These are phyloP conservation scores for Verruconis gallopava DNA, from an alignment of 2,329 filamentous ascomycete genomes.

Conservation along the genomic window DNA sequence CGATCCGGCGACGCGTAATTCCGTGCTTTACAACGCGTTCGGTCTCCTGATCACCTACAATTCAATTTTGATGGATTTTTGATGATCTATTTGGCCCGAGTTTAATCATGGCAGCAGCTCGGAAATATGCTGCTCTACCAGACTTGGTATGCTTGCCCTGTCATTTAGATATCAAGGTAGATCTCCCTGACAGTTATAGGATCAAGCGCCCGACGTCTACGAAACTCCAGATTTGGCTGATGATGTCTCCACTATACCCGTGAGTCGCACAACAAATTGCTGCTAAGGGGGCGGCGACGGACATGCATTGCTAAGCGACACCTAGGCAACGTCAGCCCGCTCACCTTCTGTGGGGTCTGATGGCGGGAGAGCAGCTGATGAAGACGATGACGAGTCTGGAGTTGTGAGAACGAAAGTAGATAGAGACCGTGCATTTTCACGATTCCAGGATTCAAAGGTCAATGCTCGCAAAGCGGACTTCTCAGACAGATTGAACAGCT, in stretches of 20 bases:
- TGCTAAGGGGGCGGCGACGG: background rate
- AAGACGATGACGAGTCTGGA: constrained; percentile 15
- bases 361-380: constrained; percentile 27
- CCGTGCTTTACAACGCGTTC: too few species aligned
- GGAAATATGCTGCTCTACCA: constrained; percentile 14
- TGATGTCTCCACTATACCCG: constrained; percentile 73
- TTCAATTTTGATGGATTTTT: too few species aligned
- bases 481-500: constrained; percentile 73
- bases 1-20: too few species aligned
- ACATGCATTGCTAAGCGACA: constrained; percentile 6
- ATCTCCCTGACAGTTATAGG: constrained; percentile 35
- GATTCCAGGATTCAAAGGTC: constrained; percentile 63
- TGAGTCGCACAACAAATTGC: constrained; percentile 30
- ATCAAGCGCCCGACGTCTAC: constrained; percentile 88
- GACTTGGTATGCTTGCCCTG: constrained; percentile 12
- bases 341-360: constrained; percentile 34
- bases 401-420: constrained; percentile 69
- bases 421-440: constrained; percentile 63
- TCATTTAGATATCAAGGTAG: background rate
- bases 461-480: constrained; percentile 74
- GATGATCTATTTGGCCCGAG: too few species aligned
- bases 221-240: constrained; percentile 90
- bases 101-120: constrained; percentile 10
- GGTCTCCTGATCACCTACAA: too few species aligned
- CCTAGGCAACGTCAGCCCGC: constrained; percentile 19